Base-by-base conservation (phyloP, 2,329 filamentous ascomycete species). In the Aspergillus hiratsukae region DNA sequence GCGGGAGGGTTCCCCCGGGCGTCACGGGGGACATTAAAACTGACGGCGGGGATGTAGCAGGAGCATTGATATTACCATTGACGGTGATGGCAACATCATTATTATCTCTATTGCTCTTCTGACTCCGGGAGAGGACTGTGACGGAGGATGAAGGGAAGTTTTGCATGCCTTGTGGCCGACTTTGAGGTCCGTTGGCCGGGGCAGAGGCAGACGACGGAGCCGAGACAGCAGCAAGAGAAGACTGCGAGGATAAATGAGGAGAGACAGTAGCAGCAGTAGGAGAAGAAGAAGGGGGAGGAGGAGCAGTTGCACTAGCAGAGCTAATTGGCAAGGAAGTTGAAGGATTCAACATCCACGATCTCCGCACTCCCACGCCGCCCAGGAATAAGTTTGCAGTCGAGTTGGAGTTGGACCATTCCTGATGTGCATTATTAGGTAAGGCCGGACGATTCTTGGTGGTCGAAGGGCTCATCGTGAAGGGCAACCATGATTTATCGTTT, bases 351-450 rank as follows among this genome's bases (percentile, higher is more conserved):
- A 78, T 77, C 76, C 75, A 77, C 50, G 73, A 64, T 60, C 64
- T 72, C 58, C 69, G 70, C 50, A 65, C 43, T 14, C 19, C 43
- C 2, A 25, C 58, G 50, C 69, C 64, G 49, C 74, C 75, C 25
- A 78, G 60, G 59, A 77, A 78, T 52, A 67, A 63, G 53, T 58
- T 74, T 49, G 70, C 71, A 14, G 76, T 78, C 49, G 69, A 69
- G 63, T 77, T 78, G 52, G 68, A 71, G 63, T 77, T 78, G 52
- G 68, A 71, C 11, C 64, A 64, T 45, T 68, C 61, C 35, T 60
- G 48, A 51, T 61, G 63, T 28, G 58, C 52, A 41, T 46, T 52
- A 48, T 59, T 54, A 46, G 52, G 52, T 55, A 54, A 57, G 48
- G 25, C 40, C 35, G 52, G 61, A 35, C 49, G 54, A 25, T 48